Base-by-base conservation (phyloP, 371 early-diverging fungal genomes). In the Smittium culicis region DNA sequence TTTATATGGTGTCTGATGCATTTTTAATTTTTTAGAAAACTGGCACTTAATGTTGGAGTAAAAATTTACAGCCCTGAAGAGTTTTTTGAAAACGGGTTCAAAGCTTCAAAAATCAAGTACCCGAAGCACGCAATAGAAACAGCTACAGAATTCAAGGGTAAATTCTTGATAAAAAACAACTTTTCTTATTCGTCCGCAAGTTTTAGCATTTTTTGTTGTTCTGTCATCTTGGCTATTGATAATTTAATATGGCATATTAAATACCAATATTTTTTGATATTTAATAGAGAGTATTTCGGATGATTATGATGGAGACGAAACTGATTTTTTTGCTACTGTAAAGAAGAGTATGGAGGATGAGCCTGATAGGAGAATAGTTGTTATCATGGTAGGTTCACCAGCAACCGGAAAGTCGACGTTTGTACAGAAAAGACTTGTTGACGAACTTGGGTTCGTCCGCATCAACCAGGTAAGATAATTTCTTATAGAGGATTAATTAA, bases 351-450 rank as follows among this genome's bases (percentile, higher is more conserved):
- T 35, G 16, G 35, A 5, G 1, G 33, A 31, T 5, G 34, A 31
- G 5, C 5, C 5, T 11, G 27, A 61, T 24, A 56, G n/a, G 35
- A 3, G 20, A 55, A 28, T 55, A 17, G 30, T 66, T 24, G 67
- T 66, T 1, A 56, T 66, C 1, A 66, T 66, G 67, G 29, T 66
- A 27, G 67, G 67, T 11, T 33, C n/a, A 17, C 67, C 67, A 27
- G 67, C 67, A 28, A 11, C 67, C n/a, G 67, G 67, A 66, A 66
- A 66, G 35, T 66, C 67, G 1, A 66, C 67, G 1, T 34, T 66
- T 34, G 60, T 61, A 2, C 31, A 34, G 25, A 56, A 66, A 32
- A 34, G 3, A 35, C 62, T 66, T 24, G 67, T 66, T 28, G 27
- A 61, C 8, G 57, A 66, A 5, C 35, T 27, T 17, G 57, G 30